Evolutionary conservation across 2,329 filamentous ascomycete genomes (phyloP).

Genomic region (Penicillium capsulatum): DNA sequence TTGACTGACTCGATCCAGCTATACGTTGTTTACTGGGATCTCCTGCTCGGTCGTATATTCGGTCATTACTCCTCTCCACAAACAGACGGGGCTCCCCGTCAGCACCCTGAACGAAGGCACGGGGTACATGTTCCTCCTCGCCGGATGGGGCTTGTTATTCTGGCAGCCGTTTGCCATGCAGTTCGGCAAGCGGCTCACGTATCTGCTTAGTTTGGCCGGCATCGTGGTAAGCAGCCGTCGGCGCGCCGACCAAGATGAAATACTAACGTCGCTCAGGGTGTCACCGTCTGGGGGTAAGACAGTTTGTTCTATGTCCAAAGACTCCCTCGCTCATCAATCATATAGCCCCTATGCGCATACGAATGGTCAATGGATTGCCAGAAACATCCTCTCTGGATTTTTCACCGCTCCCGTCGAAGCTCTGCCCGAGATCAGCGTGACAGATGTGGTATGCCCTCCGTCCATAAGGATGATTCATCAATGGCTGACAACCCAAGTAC

Average conservation of each 20-base stretch:
- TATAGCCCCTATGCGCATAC: conserved; percentile 30
- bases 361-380: conserved; percentile 40
- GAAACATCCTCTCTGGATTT: conserved; percentile 37
- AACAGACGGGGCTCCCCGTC: conserved; percentile 35
- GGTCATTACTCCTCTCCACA: conserved; percentile 35
- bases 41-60: conserved; percentile 39
- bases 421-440: conserved; percentile 40
- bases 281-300: conserved; percentile 33
- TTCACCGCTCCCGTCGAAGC: conserved; percentile 42
- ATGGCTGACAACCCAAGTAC: conserved; percentile 27
- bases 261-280: conserved; percentile 17
- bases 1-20: too few relatives aligned
- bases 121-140: conserved; percentile 41
- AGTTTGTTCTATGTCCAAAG: neutral
- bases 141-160: conserved; percentile 45
- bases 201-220: conserved; percentile 32
- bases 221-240: conserved; percentile 24
- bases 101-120: conserved; percentile 38
- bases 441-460: conserved; percentile 36
- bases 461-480: neutral
- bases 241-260: neutral
- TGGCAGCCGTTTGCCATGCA: conserved; percentile 48
- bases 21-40: conserved; percentile 38
- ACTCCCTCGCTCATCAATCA: neutral
- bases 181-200: conserved; percentile 41